Conservation (phyloP, 176 grass and related monocot species). For the Oryza longistaminata region DNA sequence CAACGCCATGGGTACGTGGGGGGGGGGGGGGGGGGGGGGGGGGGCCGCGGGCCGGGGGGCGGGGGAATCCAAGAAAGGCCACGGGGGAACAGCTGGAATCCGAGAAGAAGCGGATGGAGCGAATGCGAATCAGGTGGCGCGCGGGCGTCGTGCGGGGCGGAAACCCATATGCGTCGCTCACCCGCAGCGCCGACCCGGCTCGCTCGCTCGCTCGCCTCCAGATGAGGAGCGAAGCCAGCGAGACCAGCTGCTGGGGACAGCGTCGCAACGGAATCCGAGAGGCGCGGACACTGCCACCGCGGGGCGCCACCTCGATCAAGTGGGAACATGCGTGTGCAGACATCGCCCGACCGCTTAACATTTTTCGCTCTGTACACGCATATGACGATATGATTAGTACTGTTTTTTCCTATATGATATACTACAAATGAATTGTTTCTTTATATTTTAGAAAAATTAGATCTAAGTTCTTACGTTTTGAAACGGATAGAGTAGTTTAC, state of each 20-base stretch:
- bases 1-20: conserved; percentile 19
- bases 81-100: conserved; percentile 43
- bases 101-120: conserved; percentile 14
- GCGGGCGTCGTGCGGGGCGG: not conserved
- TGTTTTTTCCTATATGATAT: too few species aligned
- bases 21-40: not conserved
- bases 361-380: too few species aligned
- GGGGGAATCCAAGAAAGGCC: conserved; percentile 32
- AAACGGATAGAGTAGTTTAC: too few species aligned
- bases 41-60: too few species aligned
- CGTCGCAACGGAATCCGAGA: not conserved
- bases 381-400: too few species aligned
- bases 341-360: not conserved
- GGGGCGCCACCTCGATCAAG: not conserved
- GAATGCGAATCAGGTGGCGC: not conserved
- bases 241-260: not conserved
- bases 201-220: too few species aligned
- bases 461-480: too few species aligned
- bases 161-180: not conserved
- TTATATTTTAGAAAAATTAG: too few species aligned
- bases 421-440: too few species aligned
- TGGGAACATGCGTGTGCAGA: not conserved
- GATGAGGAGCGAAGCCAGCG: not conserved
- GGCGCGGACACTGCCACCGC: not conserved
- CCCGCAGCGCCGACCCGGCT: not conserved